Conservation (phyloP, 1,284 basidiomycete species). For the Moesziomyces antarcticus region DNA sequence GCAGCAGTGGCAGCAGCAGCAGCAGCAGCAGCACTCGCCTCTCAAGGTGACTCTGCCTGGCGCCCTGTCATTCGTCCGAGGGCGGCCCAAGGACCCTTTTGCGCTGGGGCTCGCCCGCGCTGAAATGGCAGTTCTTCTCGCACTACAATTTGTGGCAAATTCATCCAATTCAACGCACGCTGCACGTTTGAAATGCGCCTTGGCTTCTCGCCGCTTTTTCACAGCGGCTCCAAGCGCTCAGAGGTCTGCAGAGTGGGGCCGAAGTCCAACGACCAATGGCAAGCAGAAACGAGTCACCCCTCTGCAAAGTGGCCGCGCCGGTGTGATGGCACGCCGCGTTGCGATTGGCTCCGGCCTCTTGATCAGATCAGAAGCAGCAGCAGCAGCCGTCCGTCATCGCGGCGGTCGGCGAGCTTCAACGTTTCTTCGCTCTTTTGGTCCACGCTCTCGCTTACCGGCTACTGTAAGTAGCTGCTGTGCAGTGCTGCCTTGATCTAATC, state of each 20-base stretch:
- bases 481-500: constrained; percentile 18
- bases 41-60: constrained; percentile 27
- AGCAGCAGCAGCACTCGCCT: constrained; percentile 2
- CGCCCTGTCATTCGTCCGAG: constrained; percentile 27
- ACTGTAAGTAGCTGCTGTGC: too few relatives aligned
- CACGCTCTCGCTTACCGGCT: too few relatives aligned
- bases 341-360: constrained; percentile 12
- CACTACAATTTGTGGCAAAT: constrained; percentile 15
- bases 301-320: not conserved
- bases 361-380: constrained; percentile 5
- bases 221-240: too few relatives aligned
- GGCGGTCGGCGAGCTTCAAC: too few relatives aligned
- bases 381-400: not conserved
- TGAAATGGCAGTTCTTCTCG: constrained; percentile 21
- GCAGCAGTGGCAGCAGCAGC: too few relatives aligned
- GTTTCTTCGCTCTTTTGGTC: too few relatives aligned
- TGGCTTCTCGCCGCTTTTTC: too few relatives aligned
- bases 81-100: constrained; percentile 2
- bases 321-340: constrained; percentile 1
- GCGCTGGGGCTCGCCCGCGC: too few relatives aligned
- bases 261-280: constrained; percentile 2
- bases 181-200: too few relatives aligned
- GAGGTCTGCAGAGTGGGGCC: too few relatives aligned
- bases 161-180: too few relatives aligned
- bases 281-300: constrained; percentile 25